A percentile compares a stretch with the other conserved stretches of the same genome.
Evolutionary conservation across 2,329 filamentous ascomycete species (phyloP).

Genomic region (Colletotrichum caudatum): DNA sequence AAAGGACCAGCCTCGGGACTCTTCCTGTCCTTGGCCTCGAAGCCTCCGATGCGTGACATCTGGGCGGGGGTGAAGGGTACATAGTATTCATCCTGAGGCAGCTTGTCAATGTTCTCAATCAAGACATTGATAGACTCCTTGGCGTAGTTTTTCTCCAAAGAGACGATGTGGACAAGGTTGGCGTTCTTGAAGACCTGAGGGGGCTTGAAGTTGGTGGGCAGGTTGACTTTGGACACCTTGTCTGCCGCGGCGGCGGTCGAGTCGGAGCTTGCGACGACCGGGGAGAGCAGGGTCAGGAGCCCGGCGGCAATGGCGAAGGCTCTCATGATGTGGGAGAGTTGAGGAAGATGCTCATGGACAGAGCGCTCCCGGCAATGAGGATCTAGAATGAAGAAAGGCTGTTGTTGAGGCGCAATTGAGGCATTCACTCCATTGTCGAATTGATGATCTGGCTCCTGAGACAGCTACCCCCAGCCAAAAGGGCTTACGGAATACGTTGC

Average conservation of each 20-base stretch:
- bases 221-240: conserved; percentile 66
- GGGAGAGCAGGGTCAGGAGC: conserved; percentile 68
- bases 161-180: conserved; percentile 90
- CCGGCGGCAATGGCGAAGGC: conserved; percentile 66
- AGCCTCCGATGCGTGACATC: conserved; percentile 81
- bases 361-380: conserved; percentile 43
- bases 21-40: conserved; percentile 96
- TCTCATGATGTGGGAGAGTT: conserved; percentile 56
- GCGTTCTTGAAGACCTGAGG: conserved; percentile 93
- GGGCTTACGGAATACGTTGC: conserved; percentile 53
- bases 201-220: conserved; percentile 80
- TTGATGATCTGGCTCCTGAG: conserved; percentile 44
- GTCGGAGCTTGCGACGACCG: conserved; percentile 55
- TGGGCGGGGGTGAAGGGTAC: conserved; percentile 84
- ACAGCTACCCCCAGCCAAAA: conserved; percentile 48
- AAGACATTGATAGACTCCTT: conserved; percentile 95
- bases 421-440: conserved; percentile 43
- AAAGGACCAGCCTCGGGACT: conserved; percentile 76
- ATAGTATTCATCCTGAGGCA: conserved; percentile 90
- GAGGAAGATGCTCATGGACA: conserved; percentile 47
- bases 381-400: conserved; percentile 33
- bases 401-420: conserved; percentile 41
- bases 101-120: conserved; percentile 85
- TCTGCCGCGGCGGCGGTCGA: conserved; percentile 51
- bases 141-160: conserved; percentile 91